Percentiles rank a stretch among this genome's conserved stretches.
Evolutionary conservation across 2,329 filamentous ascomycete genomes (phyloP).

Genomic region (Microsporum audouinii): DNA sequence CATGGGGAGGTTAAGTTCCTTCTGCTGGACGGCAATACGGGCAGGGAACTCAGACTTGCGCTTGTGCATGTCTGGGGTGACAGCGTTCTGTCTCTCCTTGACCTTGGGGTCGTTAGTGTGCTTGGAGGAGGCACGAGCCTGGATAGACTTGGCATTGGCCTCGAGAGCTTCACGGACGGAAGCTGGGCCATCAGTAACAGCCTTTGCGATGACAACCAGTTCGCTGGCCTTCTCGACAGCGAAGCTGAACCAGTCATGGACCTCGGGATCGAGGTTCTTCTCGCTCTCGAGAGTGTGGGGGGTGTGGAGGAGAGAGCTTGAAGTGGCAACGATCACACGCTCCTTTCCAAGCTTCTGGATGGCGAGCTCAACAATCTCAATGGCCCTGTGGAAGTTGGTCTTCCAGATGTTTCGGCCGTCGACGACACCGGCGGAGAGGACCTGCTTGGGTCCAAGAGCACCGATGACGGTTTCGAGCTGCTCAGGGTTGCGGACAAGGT

Average conservation of each 20-base stretch:
- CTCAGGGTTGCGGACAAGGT: constrained; percentile 96
- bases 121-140: constrained; percentile 80
- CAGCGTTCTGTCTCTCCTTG: constrained; percentile 88
- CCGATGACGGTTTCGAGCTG: constrained; percentile 78
- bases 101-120: constrained; percentile 95
- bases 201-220: constrained; percentile 89
- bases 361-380: constrained; percentile 78
- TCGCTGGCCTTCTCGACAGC: constrained; percentile 88
- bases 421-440: constrained; percentile 90
- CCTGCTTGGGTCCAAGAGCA: constrained; percentile 76
- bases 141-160: constrained; percentile 89
- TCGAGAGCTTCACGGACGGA: constrained; percentile 79
- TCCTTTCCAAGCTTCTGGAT: constrained; percentile 96
- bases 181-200: constrained; percentile 82
- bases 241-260: constrained; percentile 98
- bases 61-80: constrained; percentile 76
- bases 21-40: constrained; percentile 80
- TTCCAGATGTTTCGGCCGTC: constrained; percentile 99
- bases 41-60: constrained; percentile 79
- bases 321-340: constrained; percentile 91
- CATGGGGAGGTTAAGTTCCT: constrained; percentile 81
- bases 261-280: constrained; percentile 92
- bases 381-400: constrained; percentile 95
- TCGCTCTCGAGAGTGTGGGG: constrained; percentile 96
- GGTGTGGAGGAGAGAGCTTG: constrained; percentile 94